Base-by-base conservation (phyloP, 169 alveolate genomes). In the Plasmodium vivax region DNA sequence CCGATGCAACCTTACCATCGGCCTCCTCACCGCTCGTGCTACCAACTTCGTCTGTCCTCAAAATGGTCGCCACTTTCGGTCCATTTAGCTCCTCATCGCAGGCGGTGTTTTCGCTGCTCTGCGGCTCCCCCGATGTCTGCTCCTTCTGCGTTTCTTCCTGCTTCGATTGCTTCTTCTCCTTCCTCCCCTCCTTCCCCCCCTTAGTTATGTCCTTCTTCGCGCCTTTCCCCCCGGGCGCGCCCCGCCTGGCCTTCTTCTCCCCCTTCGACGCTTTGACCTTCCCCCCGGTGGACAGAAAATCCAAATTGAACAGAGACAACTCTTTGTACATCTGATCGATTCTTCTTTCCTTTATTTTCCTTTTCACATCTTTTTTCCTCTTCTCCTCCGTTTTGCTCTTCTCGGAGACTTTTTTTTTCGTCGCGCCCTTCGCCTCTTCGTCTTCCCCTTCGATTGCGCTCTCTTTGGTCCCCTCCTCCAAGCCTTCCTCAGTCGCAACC, bases 291-390 rank as follows among this genome's bases (percentile, higher is more conserved):
- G 83, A 16, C 36, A 73, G 58, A 30, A 75, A 85, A 30, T 73
- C 80, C 30, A 85, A 85, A 38, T 85, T 85, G 23, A 85, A 23
- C 16, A 73, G 23, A 7, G 93, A 85, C 54, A 85, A 41, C 34
- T 85, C 45, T 12, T 75, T 85, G 62, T 85, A 85, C 93, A 85
- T 85, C 30, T 74, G 51, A 75, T 73, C 93, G 34, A 84, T 84
- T 84, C 36, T 51, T 36, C 73, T 84, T 62, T 84, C 92, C 74
- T 83, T 83, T 19, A 68, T 83, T 71, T 84, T 71, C 71, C 12
- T 43, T 27, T 38, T 84, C 7, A 71, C 75, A 36, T 38, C 43
- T 1, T 84, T 23, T 23, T 83, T 83, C 47, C 47, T 45, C 27
- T 84, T 84, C 14, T 58, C 34, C 8, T 10, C 32, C 19, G 68